These are phyloP conservation scores for Diaporthe longicolla DNA, from an alignment of 2,329 filamentous ascomycete genomes.

Conservation along the genomic window DNA sequence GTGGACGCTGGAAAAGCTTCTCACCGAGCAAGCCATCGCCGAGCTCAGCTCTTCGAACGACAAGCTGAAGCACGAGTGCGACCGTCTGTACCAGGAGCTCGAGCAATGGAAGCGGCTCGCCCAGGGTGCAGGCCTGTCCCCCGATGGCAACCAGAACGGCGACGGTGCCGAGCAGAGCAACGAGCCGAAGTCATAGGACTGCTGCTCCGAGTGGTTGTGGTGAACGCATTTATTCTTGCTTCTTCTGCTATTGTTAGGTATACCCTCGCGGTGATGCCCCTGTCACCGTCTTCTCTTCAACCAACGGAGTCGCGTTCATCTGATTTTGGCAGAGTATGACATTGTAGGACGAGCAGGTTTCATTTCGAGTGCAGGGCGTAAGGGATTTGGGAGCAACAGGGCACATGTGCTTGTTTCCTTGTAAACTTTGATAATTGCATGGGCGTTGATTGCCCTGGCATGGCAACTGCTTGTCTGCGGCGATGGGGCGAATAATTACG, in stretches of 20 bases:
- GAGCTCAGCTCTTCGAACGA: constrained; percentile 91
- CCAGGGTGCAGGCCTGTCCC: constrained; percentile 68
- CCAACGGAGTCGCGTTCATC: constrained; percentile 34
- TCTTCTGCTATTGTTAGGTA: constrained; percentile 37
- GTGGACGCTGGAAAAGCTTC: constrained; percentile 91
- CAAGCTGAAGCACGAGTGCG: constrained; percentile 85
- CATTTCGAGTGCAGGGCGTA: constrained; percentile 20
- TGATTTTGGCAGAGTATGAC: not conserved
- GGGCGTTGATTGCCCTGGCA: not conserved
- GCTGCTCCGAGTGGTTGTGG: constrained; percentile 43
- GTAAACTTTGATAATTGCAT: constrained; percentile 5
- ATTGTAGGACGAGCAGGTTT: constrained; percentile 3
- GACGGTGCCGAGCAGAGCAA: constrained; percentile 49
- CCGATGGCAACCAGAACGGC: constrained; percentile 51
- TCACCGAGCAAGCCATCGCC: constrained; percentile 89
- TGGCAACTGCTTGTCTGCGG: constrained; percentile 2
- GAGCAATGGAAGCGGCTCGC: constrained; percentile 83
- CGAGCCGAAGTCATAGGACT: constrained; percentile 48
- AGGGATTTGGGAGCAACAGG: constrained; percentile 15
- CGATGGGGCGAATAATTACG: not conserved
- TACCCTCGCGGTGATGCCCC: constrained; percentile 30
- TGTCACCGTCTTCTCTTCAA: constrained; percentile 33
- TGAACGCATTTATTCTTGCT: constrained; percentile 39
- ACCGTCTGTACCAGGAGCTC: constrained; percentile 82
- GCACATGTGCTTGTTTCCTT: not conserved